phyloP scores from a whole-genome alignment of 805 yeast species.

The Pichia scutulata region DNA sequence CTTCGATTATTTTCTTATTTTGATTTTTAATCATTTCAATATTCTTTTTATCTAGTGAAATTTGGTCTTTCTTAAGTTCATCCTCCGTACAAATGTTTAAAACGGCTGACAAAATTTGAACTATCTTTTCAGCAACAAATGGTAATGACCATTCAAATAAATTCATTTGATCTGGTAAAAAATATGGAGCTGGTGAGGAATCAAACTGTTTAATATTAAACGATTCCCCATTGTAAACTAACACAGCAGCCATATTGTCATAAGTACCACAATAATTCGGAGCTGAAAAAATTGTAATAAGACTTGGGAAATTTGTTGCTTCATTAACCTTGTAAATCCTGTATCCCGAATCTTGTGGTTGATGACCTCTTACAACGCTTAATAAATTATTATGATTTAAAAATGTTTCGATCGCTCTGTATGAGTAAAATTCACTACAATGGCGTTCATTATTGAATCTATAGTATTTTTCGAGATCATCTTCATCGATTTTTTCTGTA shows the following conservation, averaged over 20 bases:
- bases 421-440: conserved; percentile 85
- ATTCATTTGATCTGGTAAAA: conserved; percentile 95
- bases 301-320: conserved; percentile 80
- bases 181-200: conserved; percentile 89
- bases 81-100: conserved; percentile 93
- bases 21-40: not conserved
- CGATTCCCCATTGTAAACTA: conserved; percentile 83
- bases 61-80: conserved; percentile 68
- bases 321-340: conserved; percentile 84
- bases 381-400: conserved; percentile 69
- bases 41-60: not conserved
- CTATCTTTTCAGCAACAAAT: conserved; percentile 92
- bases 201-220: conserved; percentile 95
- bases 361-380: conserved; percentile 88
- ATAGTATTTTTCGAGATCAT: conserved; percentile 34
- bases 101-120: conserved; percentile 85
- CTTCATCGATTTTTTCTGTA: conserved; percentile 31
- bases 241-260: conserved; percentile 93
- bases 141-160: conserved; percentile 97
- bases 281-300: conserved; percentile 88
- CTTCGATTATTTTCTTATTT: not conserved
- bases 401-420: conserved; percentile 72
- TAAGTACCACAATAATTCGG: conserved; percentile 91
- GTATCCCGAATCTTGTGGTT: conserved; percentile 96
- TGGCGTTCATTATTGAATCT: conserved; percentile 71